These are phyloP conservation scores for Penicillium desertorum DNA, from an alignment of 495 filamentous ascomycete genomes.

Conservation along the genomic window DNA sequence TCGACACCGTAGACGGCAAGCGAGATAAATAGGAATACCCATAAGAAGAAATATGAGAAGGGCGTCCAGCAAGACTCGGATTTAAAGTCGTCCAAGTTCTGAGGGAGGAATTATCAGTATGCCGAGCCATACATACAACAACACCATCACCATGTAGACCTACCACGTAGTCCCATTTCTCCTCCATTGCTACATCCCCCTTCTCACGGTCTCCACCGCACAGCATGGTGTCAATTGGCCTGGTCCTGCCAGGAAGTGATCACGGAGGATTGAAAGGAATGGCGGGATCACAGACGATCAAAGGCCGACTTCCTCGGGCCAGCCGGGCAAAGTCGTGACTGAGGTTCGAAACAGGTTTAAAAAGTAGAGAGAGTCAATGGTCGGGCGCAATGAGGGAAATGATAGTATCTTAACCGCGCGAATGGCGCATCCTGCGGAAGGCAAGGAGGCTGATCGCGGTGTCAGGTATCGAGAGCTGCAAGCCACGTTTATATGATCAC, in stretches of 20 bases:
- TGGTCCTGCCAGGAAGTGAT: conserved; percentile 38
- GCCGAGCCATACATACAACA: neutral
- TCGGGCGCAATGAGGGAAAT: conserved; percentile 13
- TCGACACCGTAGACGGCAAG: conserved; percentile 86
- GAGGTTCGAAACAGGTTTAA: conserved; percentile 13
- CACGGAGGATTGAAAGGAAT: conserved; percentile 8
- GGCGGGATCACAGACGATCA: conserved; percentile 12
- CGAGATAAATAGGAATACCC: conserved; percentile 72
- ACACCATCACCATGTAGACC: conserved; percentile 27
- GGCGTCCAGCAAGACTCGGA: conserved; percentile 69
- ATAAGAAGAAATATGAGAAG: conserved; percentile 84
- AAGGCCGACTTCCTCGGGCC: conserved; percentile 42
- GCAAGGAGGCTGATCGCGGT: conserved; percentile 11
- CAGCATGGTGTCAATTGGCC: conserved; percentile 56
- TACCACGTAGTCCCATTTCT: conserved; percentile 96
- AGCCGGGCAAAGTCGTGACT: conserved; percentile 42
- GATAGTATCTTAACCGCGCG: conserved; percentile 22
- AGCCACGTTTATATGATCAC: conserved; percentile 8
- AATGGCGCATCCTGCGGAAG: conserved; percentile 25
- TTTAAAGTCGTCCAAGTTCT: conserved; percentile 91
- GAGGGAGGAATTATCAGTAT: conserved; percentile 18
- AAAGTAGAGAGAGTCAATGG: conserved; percentile 5
- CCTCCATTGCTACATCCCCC: conserved; percentile 67
- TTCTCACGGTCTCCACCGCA: conserved; percentile 72
- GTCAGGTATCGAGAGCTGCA: conserved; percentile 3